Evolutionary conservation across 345 rosid genomes (phyloP).

Genomic region (Carallia brachiata): DNA sequence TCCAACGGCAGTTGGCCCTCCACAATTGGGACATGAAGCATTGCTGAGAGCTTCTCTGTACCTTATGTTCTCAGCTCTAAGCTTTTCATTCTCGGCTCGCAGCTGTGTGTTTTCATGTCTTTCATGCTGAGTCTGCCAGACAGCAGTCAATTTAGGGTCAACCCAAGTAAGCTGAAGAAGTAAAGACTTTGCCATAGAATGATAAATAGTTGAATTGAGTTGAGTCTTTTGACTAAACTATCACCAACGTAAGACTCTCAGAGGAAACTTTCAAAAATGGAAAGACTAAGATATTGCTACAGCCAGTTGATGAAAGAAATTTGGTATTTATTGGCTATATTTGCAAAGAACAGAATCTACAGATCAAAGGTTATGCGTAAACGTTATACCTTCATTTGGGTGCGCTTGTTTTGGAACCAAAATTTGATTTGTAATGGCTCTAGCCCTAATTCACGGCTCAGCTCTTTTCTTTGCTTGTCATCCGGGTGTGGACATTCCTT

Average conservation of each 20-base stretch:
- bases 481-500: constrained; percentile 99
- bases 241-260: no score
- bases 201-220: no score
- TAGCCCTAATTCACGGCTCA: constrained; percentile 81
- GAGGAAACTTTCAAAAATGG: background rate
- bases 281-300: background rate
- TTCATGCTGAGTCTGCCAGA: constrained; percentile 82
- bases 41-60: constrained; percentile 86
- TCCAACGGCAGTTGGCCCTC: constrained; percentile 90
- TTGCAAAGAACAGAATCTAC: constrained; percentile 2
- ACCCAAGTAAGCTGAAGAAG: background rate
- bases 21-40: constrained; percentile 92
- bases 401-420: constrained; percentile 99
- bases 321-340: background rate
- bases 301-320: no score
- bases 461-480: constrained; percentile 94
- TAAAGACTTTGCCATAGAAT: no score
- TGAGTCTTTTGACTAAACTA: no score
- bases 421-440: constrained; percentile 97
- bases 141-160: no score
- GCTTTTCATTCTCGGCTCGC: constrained; percentile 80
- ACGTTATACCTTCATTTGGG: constrained; percentile 88
- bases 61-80: constrained; percentile 81
- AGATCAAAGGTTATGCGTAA: background rate
- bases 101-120: constrained; percentile 82